phyloP scores from a whole-genome alignment of 2,329 filamentous ascomycete species.

The Pseudopithomyces maydicus region DNA sequence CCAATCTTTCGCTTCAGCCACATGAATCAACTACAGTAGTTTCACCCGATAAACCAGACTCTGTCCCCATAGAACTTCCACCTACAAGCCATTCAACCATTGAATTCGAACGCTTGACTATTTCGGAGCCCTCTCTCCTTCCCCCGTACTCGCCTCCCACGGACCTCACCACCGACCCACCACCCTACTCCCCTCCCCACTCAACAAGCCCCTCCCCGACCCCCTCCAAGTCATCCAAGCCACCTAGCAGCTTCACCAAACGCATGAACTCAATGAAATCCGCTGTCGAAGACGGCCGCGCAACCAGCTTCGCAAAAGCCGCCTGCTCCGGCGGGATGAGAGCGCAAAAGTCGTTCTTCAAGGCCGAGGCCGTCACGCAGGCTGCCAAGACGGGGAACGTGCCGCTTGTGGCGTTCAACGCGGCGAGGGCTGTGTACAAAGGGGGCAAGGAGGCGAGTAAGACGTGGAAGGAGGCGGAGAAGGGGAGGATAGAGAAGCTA shows the following conservation, averaged over 20 bases:
- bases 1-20: too few species aligned
- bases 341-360: not conserved
- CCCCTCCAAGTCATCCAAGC: not conserved
- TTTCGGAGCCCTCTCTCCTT: too few species aligned
- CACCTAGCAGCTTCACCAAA: not conserved
- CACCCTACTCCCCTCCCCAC: not conserved
- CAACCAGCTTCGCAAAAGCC: not conserved
- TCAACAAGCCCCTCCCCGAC: not conserved
- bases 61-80: too few species aligned
- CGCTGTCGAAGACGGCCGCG: constrained; percentile 2
- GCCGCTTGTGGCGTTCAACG: not conserved
- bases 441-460: not conserved
- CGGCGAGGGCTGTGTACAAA: not conserved
- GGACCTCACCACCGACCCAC: not conserved
- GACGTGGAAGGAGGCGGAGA: not conserved
- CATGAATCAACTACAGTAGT: too few species aligned
- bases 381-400: not conserved
- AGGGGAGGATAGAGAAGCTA: not conserved
- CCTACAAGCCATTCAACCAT: too few species aligned
- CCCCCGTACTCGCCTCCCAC: not conserved
- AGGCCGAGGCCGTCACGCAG: not conserved
- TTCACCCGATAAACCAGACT: too few species aligned
- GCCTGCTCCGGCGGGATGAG: not conserved
- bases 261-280: not conserved
- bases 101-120: too few species aligned